phyloP scores from a whole-genome alignment of 257 asterid genomes.

The Solanum chmielewskii region DNA sequence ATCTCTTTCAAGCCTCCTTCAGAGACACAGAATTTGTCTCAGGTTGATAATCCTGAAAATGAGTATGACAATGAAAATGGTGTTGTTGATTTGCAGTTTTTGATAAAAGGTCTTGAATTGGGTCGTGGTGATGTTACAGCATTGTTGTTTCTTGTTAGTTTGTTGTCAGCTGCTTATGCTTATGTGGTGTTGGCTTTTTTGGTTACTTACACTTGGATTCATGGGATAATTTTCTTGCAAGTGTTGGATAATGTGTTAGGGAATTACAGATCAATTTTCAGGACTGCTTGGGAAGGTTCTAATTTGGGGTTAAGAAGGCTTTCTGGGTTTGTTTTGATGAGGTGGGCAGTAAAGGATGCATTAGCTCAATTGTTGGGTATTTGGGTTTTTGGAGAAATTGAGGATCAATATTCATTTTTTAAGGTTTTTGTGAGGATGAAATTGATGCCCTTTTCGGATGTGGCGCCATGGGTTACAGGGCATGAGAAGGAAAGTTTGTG shows the following conservation, averaged over 20 bases:
- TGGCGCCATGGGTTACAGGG: slow-evolving; percentile 71
- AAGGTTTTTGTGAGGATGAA: slow-evolving; percentile 65
- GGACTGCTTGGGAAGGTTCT: slow-evolving; percentile 74
- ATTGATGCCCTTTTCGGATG: slow-evolving; percentile 62
- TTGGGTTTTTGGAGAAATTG: slow-evolving; percentile 63
- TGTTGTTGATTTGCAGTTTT: slow-evolving; percentile 53
- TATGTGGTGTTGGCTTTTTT: slow-evolving; percentile 64
- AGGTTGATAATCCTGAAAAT: background rate
- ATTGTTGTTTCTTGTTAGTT: slow-evolving; percentile 43
- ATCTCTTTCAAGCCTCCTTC: slow-evolving; percentile 35
- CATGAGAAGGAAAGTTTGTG: slow-evolving; percentile 73
- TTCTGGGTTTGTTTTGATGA: slow-evolving; percentile 69
- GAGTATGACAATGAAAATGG: background rate
- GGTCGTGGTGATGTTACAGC: slow-evolving; percentile 52
- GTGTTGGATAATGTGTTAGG: slow-evolving; percentile 70
- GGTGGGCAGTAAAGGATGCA: slow-evolving; percentile 92
- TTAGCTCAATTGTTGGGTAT: slow-evolving; percentile 69
- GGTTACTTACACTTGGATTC: slow-evolving; percentile 65
- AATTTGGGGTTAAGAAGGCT: slow-evolving; percentile 62
- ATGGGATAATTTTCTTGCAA: slow-evolving; percentile 55
- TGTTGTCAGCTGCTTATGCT: slow-evolving; percentile 47
- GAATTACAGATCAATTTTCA: slow-evolving; percentile 32
- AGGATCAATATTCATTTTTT: slow-evolving; percentile 59
- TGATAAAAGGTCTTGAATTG: slow-evolving; percentile 58
- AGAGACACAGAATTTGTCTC: background rate